A percentile compares a stretch with the other conserved stretches of the same genome.
Evolutionary conservation across 495 filamentous ascomycete species (phyloP).

Genomic region (Talaromyces adpressus): DNA sequence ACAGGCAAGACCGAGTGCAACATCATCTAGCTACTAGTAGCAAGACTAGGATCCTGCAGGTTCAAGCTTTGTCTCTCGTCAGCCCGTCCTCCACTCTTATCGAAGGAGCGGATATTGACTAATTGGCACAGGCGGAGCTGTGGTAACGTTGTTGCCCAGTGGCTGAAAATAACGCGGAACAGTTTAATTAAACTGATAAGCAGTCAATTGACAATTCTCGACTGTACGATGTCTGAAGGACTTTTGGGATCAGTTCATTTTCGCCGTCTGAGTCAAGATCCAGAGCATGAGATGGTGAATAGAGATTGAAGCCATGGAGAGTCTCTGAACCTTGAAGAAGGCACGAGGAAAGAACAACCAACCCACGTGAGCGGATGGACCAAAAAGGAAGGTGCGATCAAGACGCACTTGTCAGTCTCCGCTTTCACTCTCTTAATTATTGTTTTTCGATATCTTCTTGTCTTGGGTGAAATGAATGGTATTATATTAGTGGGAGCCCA

Average conservation of each 20-base stretch:
- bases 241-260: too few relatives aligned
- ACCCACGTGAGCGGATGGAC: not conserved
- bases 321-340: not conserved
- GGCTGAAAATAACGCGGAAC: not conserved
- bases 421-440: not conserved
- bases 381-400: slow-evolving; percentile 2
- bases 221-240: not conserved
- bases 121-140: not conserved
- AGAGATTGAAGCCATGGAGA: not conserved
- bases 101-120: not conserved
- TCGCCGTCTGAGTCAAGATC: not conserved
- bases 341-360: not conserved
- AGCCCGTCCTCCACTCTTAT: not conserved
- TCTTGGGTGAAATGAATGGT: not conserved
- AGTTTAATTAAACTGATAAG: not conserved
- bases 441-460: not conserved
- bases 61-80: not conserved
- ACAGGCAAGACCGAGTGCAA: not conserved
- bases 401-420: not conserved
- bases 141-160: not conserved
- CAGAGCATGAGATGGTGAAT: not conserved
- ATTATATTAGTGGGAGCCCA: not conserved
- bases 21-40: not conserved
- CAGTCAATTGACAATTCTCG: not conserved
- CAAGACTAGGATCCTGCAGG: not conserved